Evolutionary conservation across 2,329 filamentous ascomycete species (phyloP), one percentile per base, ranked within the genome.

Genomic region (Botrytis galanthina): DNA sequence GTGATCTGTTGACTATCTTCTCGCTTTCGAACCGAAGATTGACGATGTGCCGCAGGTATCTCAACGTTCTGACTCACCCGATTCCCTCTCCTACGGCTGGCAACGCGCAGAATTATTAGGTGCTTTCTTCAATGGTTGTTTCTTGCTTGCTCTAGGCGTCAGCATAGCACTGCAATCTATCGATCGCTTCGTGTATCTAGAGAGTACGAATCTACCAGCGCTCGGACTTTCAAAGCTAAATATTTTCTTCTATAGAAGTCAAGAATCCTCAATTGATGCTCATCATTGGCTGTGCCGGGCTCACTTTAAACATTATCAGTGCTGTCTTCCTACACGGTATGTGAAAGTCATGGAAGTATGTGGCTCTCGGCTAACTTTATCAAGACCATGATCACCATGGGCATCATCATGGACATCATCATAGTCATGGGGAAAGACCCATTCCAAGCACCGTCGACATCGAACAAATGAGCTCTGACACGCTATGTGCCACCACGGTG

Each of bases 101-200:
- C 90, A 92, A 73, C 87, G 92, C 46, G 91, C 92, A 26, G 87
- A 88, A n/a, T 81, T 94, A 1, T 84, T 95, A 0, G 92, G 92
- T 8, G 91, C 91, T 35, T 95, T 95, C 81, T 95, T 94, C 85
- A 95, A 95, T 78, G 92, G 92, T 22, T 89, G 91, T 1, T 92
- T 95, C 74, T 85, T 95, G 1, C 81, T 94, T 26, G 92, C 91
- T 0, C 83, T 95, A 3, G 91, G 91, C 1, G 81, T 94, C 51
- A 93, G 91, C 80, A 92, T 94, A 68, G 86, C 92, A 48, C 83
- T 94, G 4, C 92, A 94, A 79, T 90, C 92, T 0, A 86, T 94
- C 69, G 91, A 94, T 81, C 85, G 92, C 51, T 93, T 93, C 78
- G 84, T 91, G 32, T 83, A 86, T 5, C 79, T 91, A 5, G 81